phyloP scores from a whole-genome alignment of 2,329 filamentous ascomycete species.

The Fusarium verrucosum region DNA sequence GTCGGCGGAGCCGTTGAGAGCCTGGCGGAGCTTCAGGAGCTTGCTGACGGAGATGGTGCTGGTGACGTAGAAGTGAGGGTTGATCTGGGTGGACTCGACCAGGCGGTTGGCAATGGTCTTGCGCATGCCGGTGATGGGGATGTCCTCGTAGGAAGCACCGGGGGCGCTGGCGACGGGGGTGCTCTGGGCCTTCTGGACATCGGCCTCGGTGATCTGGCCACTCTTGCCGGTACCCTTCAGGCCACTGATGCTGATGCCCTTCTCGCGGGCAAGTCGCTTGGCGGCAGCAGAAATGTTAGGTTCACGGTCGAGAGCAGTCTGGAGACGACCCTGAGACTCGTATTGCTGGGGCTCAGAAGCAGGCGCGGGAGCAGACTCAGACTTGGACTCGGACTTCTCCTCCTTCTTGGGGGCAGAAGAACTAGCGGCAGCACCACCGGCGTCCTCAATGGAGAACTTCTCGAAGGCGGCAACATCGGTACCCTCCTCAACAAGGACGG shows the following conservation, averaged over 20 bases:
- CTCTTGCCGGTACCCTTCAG: constrained; percentile 89
- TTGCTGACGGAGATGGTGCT: constrained; percentile 91
- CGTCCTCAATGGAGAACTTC: constrained; percentile 86
- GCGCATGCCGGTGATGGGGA: constrained; percentile 89
- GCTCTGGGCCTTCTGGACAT: constrained; percentile 87
- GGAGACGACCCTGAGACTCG: constrained; percentile 77
- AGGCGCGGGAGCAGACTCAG: constrained; percentile 62
- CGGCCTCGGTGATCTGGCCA: constrained; percentile 89
- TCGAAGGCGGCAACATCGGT: constrained; percentile 88
- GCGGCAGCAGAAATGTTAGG: constrained; percentile 76
- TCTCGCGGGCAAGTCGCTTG: constrained; percentile 85
- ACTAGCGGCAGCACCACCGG: constrained; percentile 77
- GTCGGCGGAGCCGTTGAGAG: constrained; percentile 86
- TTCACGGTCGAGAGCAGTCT: constrained; percentile 85
- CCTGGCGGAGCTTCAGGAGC: constrained; percentile 94
- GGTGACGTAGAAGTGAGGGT: constrained; percentile 98
- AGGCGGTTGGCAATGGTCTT: constrained; percentile 96
- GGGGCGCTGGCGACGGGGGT: constrained; percentile 63
- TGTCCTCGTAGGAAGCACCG: constrained; percentile 80
- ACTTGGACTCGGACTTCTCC: constrained; percentile 69
- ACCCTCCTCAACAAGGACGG: constrained; percentile 91
- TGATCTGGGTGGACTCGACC: constrained; percentile 85
- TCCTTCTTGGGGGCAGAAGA: constrained; percentile 72
- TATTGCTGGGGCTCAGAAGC: constrained; percentile 72
- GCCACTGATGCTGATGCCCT: constrained; percentile 77